Conservation (phyloP, 306 rosid species). For the Sicyos edulis region DNA sequence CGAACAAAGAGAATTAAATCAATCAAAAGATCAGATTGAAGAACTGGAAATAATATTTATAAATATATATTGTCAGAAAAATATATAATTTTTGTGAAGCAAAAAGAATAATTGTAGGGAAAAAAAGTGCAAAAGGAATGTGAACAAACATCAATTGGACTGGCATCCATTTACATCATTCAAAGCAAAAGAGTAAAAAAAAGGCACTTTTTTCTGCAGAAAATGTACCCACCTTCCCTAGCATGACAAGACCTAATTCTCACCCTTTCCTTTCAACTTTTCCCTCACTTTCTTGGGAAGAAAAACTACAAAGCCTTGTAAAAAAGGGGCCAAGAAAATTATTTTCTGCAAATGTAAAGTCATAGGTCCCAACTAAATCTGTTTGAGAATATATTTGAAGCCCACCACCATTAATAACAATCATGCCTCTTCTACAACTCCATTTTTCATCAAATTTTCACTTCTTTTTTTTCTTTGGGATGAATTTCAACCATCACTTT, state of each 20-base stretch:
- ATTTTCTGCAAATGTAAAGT: not conserved
- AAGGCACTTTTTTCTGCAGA: conserved; percentile 26
- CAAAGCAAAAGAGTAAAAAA: not conserved
- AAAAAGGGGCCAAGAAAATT: not conserved
- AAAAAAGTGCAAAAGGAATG: conserved; percentile 34
- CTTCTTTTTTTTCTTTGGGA: conserved; percentile 6
- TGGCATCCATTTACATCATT: conserved; percentile 55
- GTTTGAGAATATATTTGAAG: not conserved
- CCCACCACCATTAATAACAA: not conserved
- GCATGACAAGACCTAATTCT: conserved; percentile 59
- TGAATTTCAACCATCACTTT: conserved; percentile 49
- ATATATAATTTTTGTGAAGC: not conserved
- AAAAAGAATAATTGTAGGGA: conserved; percentile 8
- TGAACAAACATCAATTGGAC: conserved; percentile 54
- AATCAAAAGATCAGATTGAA: conserved; percentile 14
- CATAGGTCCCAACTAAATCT: conserved; percentile 8
- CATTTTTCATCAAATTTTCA: not conserved
- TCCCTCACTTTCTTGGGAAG: conserved; percentile 34
- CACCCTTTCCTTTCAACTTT: conserved; percentile 37
- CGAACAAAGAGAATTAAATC: conserved; percentile 14
- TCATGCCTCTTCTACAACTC: not conserved
- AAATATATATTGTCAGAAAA: too few species aligned
- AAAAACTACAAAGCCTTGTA: conserved; percentile 1
- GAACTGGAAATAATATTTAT: too few species aligned
- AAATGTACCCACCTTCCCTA: conserved; percentile 58